phyloP scores from a whole-genome alignment of 1,139 yeast genomes.

The Yamadazyma diospyri region DNA sequence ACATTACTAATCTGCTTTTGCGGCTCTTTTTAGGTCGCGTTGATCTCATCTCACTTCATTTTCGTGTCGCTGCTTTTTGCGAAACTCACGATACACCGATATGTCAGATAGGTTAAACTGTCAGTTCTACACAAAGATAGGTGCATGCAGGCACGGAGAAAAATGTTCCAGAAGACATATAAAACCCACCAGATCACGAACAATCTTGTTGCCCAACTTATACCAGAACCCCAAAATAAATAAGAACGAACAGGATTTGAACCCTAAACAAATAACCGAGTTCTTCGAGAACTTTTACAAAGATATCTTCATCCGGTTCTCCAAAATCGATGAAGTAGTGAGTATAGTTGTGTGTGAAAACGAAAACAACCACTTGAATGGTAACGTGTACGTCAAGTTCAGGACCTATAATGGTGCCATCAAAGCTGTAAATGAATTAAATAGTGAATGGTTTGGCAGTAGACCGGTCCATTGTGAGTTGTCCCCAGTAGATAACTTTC shows the following conservation, averaged over 20 bases:
- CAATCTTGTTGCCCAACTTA: constrained; percentile 65
- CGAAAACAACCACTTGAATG: constrained; percentile 72
- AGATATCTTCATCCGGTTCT: constrained; percentile 69
- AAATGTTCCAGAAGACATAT: constrained; percentile 78
- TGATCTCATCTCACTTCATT: neutral
- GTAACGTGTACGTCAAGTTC: constrained; percentile 77
- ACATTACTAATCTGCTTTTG: neutral
- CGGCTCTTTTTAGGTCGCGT: neutral
- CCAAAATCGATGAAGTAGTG: constrained; percentile 61
- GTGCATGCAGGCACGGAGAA: constrained; percentile 93
- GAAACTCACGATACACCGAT: neutral
- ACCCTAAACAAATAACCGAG: constrained; percentile 43
- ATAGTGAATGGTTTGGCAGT: constrained; percentile 78
- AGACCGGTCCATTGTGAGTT: constrained; percentile 80
- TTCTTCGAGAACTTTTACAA: constrained; percentile 65
- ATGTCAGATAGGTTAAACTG: constrained; percentile 25
- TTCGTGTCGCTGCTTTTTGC: constrained; percentile 1
- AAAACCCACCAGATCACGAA: constrained; percentile 64
- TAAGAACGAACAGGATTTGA: constrained; percentile 28
- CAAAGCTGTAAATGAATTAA: constrained; percentile 56
- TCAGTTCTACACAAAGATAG: constrained; percentile 74
- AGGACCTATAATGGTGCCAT: constrained; percentile 54
- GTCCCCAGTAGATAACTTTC: constrained; percentile 69
- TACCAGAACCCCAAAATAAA: constrained; percentile 61
- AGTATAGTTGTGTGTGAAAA: constrained; percentile 79